Evolutionary conservation across 192 early-diverging fungal genomes (phyloP), one percentile per base, ranked within the genome.

Genomic region (Diversispora epigaea): DNA sequence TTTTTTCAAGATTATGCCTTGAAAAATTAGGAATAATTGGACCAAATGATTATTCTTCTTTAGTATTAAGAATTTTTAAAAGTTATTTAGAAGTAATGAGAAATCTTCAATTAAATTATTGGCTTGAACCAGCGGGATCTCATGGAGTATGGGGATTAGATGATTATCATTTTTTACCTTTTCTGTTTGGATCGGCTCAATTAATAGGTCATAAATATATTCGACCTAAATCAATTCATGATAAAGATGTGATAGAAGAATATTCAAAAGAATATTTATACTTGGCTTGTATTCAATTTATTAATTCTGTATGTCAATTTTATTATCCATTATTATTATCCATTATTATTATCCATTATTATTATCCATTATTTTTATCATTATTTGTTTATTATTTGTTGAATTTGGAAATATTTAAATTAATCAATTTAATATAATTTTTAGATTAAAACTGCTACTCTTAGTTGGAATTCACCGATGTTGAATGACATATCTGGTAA

Each of bases 121-220:
- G 93, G 92, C 85, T 99, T 21, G 97, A 99, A 77, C 97, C 97
- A 12, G 97, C 97, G 41, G 97, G 97, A 9, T 93, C 91, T 12
- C 97, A 99, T 72, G 97, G 97, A 66, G 97, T 99, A n/a, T 99
- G 97, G 97, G 97, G 97, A 3, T 85, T 99, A 52, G 96, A 99
- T 75, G 97, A 99, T 78, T 97, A 95, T 80, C 96, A 99, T 71
- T 98, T 98, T 75, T 79, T 99, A 79, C 95, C 97, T 7, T 99
- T 96, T 79, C 54, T 95, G 63, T 98, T 96, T 86, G 97, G 96
- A 5, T 84, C 93, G 12, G 89, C 91, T 12, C 95, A 98, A 79
- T 84, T 98, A 44, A 81, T 49, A 88, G 89, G 89, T 47, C 97
- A 98, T 86, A 96, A 93, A 80, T 86, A 96, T 63, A 84, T 99